Evolutionary conservation across 352 stramenopile genomes (phyloP), one percentile per base, ranked within the genome.

Genomic region (Globisporangium barbulae): DNA sequence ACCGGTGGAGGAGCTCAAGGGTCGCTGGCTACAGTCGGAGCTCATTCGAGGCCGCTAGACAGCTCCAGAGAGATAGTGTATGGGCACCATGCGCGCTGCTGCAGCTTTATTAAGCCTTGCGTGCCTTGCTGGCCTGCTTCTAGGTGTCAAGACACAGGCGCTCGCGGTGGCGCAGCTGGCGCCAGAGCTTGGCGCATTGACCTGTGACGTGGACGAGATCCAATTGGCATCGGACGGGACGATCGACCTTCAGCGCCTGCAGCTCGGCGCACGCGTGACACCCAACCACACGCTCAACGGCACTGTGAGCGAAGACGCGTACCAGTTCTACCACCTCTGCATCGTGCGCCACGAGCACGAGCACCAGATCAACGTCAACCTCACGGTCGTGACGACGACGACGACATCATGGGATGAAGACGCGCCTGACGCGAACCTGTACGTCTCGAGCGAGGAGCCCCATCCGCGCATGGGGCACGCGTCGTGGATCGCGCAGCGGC

Each of bases 311-410:
- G 56, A 69, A 15, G 80, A 86, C 30, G 69, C 69, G 35, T 89
- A 87, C 59, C 74, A 78, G 35, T 94, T 83, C 52, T 93, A 88
- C 63, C 83, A 94, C 47, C 33, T 92, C 10, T 94, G 82, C 61
- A 79, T 94, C 37, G 53, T 77, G 50, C 81, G 85, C 22, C 85
- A 94, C 59, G 74, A 89, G 30, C 85, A 93, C 64, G 82, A 94
- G 57, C 85, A 94, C 64, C 68, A 79, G 37, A 82, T 93, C 62
- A 78, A 84, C 28, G 68, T 93, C n/a, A 69, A 87, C 65, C 59
- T 94, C 49, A 72, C 71, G 41, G 74, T 69, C 39, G 37, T 72
- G 35, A 50, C 41, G 9, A 31, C 33, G 33, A 7, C 8, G 33
- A 39, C 33, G 7, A 12, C 33, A 12, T 15, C 33, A 39, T 39